A percentile compares a stretch with the other conserved stretches of the same genome.
phyloP scores from a whole-genome alignment of 768 basidiomycete genomes.

The Podaxis sp. region DNA sequence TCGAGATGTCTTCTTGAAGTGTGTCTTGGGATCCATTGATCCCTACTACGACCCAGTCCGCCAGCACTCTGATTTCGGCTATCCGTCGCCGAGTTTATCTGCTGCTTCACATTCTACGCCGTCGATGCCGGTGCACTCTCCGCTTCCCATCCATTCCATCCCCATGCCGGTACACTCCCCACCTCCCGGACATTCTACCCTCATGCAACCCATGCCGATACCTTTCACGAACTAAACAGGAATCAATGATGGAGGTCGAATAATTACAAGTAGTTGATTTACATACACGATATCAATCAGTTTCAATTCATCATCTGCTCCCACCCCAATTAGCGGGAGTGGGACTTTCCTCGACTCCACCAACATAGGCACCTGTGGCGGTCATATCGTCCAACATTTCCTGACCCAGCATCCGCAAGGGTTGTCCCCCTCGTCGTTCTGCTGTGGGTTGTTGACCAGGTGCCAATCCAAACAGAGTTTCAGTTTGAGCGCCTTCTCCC shows the following conservation, averaged over 20 bases:
- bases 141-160: not conserved
- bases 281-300: not conserved
- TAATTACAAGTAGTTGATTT: not conserved
- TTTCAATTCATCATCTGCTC: constrained; percentile 4
- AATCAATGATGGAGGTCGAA: not conserved
- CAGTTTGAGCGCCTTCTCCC: constrained; percentile 45
- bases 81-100: not conserved
- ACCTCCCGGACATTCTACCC: not conserved
- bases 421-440: constrained; percentile 26
- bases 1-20: constrained; percentile 10
- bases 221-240: not conserved
- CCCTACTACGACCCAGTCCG: constrained; percentile 1
- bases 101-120: not conserved
- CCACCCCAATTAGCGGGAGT: constrained; percentile 49
- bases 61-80: not conserved
- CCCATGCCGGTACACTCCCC: not conserved
- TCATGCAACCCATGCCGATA: not conserved
- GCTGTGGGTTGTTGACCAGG: constrained; percentile 45
- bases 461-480: constrained; percentile 72
- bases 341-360: constrained; percentile 63
- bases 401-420: constrained; percentile 60
- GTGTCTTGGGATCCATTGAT: constrained; percentile 14
- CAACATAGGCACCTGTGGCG: constrained; percentile 55
- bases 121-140: not conserved
- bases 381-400: constrained; percentile 64